A percentile compares a stretch with the other conserved stretches of the same genome.
These are phyloP conservation scores for Penicillium crystallinum DNA, from an alignment of 495 filamentous ascomycete species.

Conservation along the genomic window DNA sequence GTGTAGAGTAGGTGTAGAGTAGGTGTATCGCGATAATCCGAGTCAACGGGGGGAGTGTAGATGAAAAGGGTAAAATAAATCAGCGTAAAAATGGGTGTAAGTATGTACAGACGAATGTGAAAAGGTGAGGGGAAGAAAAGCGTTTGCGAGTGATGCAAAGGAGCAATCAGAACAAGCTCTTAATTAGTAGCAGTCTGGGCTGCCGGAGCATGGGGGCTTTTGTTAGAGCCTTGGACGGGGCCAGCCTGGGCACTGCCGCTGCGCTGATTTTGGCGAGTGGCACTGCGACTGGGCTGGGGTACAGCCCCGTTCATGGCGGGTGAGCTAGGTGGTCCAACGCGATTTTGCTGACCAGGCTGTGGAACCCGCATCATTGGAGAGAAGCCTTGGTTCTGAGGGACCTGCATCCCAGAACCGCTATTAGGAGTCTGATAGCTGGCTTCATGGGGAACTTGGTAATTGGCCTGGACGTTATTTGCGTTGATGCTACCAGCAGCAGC, in stretches of 20 bases:
- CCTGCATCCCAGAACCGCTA: constrained; percentile 37
- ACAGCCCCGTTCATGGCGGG: constrained; percentile 39
- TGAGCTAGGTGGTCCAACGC: constrained; percentile 35
- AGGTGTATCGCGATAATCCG: constrained; percentile 15
- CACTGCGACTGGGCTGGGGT: constrained; percentile 41
- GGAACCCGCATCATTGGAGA: constrained; percentile 69
- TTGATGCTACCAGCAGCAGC: constrained; percentile 54
- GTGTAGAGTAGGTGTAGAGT: constrained; percentile 8
- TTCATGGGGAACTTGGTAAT: constrained; percentile 41
- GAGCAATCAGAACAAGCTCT: neutral
- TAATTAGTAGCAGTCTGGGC: constrained; percentile 38
- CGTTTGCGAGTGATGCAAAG: neutral
- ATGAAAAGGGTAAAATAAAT: constrained; percentile 16
- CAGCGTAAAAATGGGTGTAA: constrained; percentile 18
- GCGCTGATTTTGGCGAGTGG: constrained; percentile 47
- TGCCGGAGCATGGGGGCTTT: constrained; percentile 42
- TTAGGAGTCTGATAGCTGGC: constrained; percentile 36
- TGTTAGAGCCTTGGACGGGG: constrained; percentile 32
- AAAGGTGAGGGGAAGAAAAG: neutral
- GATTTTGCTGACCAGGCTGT: constrained; percentile 47
- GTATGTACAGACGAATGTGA: constrained; percentile 39
- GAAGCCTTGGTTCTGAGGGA: constrained; percentile 58
- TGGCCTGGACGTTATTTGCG: constrained; percentile 25
- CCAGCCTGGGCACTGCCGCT: constrained; percentile 41
- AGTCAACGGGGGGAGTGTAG: constrained; percentile 13